phyloP scores from a whole-genome alignment of 345 rosid genomes.

The Euphorbia pulcherrima region DNA sequence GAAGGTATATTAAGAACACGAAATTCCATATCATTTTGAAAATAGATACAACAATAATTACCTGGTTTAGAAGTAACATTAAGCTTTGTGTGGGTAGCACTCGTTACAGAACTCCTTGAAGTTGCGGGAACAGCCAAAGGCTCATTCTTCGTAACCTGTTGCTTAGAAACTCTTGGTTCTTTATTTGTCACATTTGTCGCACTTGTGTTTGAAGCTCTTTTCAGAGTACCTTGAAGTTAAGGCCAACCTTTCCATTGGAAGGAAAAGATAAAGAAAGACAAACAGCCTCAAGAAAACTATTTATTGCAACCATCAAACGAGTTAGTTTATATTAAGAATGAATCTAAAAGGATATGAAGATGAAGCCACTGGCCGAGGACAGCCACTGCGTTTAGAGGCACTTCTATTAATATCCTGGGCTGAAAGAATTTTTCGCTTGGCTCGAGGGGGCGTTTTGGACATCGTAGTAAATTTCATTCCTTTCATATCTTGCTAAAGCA shows the following conservation, averaged over 20 bases:
- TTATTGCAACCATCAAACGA: constrained; percentile 5
- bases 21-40: neutral
- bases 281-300: neutral
- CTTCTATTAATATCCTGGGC: constrained; percentile 49
- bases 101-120: constrained; percentile 29
- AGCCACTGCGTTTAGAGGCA: constrained; percentile 65
- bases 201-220: constrained; percentile 49
- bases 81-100: constrained; percentile 34
- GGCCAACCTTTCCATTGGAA: constrained; percentile 29
- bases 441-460: constrained; percentile 36
- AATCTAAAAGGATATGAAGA: constrained; percentile 78
- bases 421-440: constrained; percentile 49
- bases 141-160: constrained; percentile 37
- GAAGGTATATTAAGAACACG: constrained; percentile 1
- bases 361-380: constrained; percentile 49
- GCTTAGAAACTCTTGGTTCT: constrained; percentile 46
- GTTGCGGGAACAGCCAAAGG: constrained; percentile 27
- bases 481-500: neutral
- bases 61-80: constrained; percentile 49
- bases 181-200: constrained; percentile 25
- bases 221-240: constrained; percentile 62
- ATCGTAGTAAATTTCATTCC: constrained; percentile 14
- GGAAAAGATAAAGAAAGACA: constrained; percentile 13
- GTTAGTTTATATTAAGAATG: neutral
- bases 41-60: constrained; percentile 18